These are phyloP conservation scores for Pyrenopolyporus hunteri DNA, from an alignment of 495 filamentous ascomycete genomes.

Conservation along the genomic window DNA sequence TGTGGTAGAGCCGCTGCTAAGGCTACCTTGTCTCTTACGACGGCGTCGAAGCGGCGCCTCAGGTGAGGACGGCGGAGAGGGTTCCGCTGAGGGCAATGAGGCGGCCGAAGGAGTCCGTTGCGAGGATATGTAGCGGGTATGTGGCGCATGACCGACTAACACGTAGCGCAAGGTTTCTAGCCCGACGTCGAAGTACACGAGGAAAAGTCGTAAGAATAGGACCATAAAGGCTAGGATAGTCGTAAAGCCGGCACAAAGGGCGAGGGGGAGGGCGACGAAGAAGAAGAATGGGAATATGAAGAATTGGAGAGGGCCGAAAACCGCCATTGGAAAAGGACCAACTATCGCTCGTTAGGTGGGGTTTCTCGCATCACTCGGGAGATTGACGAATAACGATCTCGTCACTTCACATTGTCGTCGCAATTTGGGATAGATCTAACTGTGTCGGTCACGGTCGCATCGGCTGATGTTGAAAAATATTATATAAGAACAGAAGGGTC, in stretches of 20 bases:
- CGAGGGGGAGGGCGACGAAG: conserved; percentile 70
- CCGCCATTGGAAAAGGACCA: conserved; percentile 45
- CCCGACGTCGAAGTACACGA: conserved; percentile 74
- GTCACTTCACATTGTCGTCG: conserved; percentile 22
- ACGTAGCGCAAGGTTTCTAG: conserved; percentile 48
- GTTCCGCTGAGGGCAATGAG: conserved; percentile 3
- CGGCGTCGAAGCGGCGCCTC: conserved; percentile 44
- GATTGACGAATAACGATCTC: conserved; percentile 3
- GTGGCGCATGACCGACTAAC: conserved; percentile 35
- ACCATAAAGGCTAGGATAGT: conserved; percentile 68
- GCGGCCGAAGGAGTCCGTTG: conserved; percentile 14
- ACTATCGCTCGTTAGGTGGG: not conserved
- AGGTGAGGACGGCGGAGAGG: conserved; percentile 23
- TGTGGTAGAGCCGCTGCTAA: conserved; percentile 47
- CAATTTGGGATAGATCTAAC: not conserved
- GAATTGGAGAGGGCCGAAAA: conserved; percentile 56
- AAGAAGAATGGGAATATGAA: conserved; percentile 67
- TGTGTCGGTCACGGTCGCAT: not conserved
- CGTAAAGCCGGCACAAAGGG: conserved; percentile 72
- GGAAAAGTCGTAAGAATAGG: conserved; percentile 66
- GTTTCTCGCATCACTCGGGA: conserved; percentile 7
- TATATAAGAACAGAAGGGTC: not conserved
- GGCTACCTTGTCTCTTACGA: conserved; percentile 40
- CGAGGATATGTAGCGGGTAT: conserved; percentile 27
- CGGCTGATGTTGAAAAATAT: not conserved